phyloP scores from a whole-genome alignment of 2,329 filamentous ascomycete species.

The Xylariaceae sp. region DNA sequence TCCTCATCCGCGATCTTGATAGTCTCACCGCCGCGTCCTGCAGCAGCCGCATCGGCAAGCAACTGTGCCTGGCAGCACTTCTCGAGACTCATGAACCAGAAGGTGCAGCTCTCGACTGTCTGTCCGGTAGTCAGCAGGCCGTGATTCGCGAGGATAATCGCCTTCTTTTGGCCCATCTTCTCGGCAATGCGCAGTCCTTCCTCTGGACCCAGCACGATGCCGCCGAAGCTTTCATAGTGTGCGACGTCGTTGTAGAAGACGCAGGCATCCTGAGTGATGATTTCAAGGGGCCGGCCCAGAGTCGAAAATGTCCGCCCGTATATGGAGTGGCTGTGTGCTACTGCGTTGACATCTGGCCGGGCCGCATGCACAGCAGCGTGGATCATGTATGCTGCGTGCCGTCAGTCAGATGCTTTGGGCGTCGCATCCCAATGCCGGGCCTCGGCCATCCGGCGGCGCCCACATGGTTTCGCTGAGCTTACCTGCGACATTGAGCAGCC shows the following conservation, averaged over 20 bases:
- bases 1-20: slow-evolving; percentile 66
- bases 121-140: slow-evolving; percentile 49
- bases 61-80: slow-evolving; percentile 47
- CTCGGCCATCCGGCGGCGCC: not conserved
- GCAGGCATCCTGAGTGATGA: slow-evolving; percentile 60
- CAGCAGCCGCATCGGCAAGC: slow-evolving; percentile 56
- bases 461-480: not conserved
- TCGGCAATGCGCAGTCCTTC: slow-evolving; percentile 48
- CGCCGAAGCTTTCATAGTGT: slow-evolving; percentile 46
- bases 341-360: slow-evolving; percentile 51
- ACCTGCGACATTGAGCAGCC: slow-evolving; percentile 35
- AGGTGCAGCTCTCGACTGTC: slow-evolving; percentile 48
- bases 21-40: slow-evolving; percentile 58
- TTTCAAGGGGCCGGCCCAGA: slow-evolving; percentile 58
- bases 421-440: not conserved
- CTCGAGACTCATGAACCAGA: slow-evolving; percentile 52
- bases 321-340: slow-evolving; percentile 52
- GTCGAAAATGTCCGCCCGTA: slow-evolving; percentile 56
- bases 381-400: slow-evolving; percentile 42
- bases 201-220: slow-evolving; percentile 49
- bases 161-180: slow-evolving; percentile 47
- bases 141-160: slow-evolving; percentile 52
- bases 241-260: slow-evolving; percentile 53
- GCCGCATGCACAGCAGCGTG: slow-evolving; percentile 51
- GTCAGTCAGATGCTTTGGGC: not conserved